These are phyloP conservation scores for Fusarium sp. DNA, from an alignment of 2,329 filamentous ascomycete species.

Conservation along the genomic window DNA sequence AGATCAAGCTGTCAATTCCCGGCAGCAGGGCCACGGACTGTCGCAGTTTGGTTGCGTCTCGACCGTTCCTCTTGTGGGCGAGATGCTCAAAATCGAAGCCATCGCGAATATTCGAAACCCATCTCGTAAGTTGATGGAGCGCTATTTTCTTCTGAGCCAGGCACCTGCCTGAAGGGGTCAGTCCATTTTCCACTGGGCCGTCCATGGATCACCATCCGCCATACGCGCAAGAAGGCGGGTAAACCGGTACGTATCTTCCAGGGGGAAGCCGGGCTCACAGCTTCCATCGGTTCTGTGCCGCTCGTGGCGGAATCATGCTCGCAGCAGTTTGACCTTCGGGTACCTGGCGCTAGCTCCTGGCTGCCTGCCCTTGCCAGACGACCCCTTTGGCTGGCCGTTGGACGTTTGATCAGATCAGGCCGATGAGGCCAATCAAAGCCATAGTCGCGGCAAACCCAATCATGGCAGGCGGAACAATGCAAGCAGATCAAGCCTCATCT, in stretches of 20 bases:
- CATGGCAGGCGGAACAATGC: neutral
- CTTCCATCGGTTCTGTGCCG: slow-evolving; percentile 7
- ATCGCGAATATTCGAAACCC: slow-evolving; percentile 9
- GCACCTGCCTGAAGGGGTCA: neutral
- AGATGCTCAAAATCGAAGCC: neutral
- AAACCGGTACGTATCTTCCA: slow-evolving; percentile 5
- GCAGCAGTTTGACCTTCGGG: slow-evolving; percentile 26
- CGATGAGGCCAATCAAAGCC: slow-evolving; percentile 13
- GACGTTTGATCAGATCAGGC: slow-evolving; percentile 7
- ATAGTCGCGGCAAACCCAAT: slow-evolving; percentile 16
- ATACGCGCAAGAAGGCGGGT: neutral
- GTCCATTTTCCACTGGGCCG: neutral
- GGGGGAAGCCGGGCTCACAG: slow-evolving; percentile 24
- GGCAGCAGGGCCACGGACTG: neutral
- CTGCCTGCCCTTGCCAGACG: neutral
- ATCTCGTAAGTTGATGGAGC: slow-evolving; percentile 12
- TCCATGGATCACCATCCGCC: neutral
- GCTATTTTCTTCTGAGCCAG: neutral
- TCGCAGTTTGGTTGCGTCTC: slow-evolving; percentile 3
- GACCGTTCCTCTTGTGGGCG: neutral
- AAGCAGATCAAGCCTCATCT: slow-evolving; percentile 17
- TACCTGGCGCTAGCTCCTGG: slow-evolving; percentile 37
- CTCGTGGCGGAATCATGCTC: slow-evolving; percentile 12
- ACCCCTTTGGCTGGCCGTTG: slow-evolving; percentile 28
- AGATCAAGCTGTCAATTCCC: neutral